phyloP scores from a whole-genome alignment of 192 early-diverging fungal species.

The Dimargaris xerosporica region DNA sequence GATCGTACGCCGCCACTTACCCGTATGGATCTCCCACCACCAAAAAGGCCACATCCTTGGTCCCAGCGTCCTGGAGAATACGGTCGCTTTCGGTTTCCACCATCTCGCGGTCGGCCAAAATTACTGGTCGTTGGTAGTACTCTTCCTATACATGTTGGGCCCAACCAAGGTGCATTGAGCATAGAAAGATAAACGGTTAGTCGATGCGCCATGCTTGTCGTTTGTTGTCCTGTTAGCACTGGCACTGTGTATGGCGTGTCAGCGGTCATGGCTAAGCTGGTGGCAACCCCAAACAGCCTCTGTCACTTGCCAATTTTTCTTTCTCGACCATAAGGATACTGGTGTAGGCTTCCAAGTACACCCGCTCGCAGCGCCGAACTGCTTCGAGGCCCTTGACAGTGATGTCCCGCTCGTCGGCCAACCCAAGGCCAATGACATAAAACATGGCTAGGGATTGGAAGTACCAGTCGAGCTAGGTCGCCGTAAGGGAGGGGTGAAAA shows the following conservation, averaged over 20 bases:
- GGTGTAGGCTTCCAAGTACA: conserved; percentile 95
- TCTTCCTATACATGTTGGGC: conserved; percentile 57
- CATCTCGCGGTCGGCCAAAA: conserved; percentile 92
- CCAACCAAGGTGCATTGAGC: no score
- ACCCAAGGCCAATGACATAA: conserved; percentile 81
- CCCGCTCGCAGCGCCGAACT: conserved; percentile 64
- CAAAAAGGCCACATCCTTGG: conserved; percentile 68
- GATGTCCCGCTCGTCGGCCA: conserved; percentile 93
- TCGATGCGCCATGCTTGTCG: no score
- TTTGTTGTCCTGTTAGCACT: no score
- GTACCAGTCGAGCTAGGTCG: no score
- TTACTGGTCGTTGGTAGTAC: conserved; percentile 73
- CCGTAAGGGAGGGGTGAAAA: no score
- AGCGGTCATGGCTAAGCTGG: no score
- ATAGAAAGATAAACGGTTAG: no score
- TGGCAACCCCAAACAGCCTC: no score
- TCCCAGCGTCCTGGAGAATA: conserved; percentile 63
- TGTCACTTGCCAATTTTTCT: conserved; percentile 42
- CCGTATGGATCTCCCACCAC: conserved; percentile 98
- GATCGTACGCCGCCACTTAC: no score
- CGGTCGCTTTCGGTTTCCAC: conserved; percentile 83
- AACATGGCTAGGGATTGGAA: conserved; percentile 46
- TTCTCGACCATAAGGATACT: conserved; percentile 80
- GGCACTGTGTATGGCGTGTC: no score
- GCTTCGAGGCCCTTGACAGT: conserved; percentile 93